phyloP scores from a whole-genome alignment of 495 filamentous ascomycete genomes.

The Aspergillus heteromorphus region DNA sequence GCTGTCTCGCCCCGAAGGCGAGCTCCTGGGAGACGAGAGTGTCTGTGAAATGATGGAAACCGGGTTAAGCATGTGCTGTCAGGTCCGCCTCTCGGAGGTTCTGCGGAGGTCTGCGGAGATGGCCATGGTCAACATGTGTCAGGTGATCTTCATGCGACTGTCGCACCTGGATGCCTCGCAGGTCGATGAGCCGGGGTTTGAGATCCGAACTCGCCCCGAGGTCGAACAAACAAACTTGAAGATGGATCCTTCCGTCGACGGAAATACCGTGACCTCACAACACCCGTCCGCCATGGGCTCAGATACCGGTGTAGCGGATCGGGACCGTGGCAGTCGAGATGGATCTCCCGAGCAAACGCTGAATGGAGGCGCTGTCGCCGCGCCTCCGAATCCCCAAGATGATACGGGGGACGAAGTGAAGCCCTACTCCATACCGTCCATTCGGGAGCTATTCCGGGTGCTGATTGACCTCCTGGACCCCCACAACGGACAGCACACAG shows the following conservation, averaged over 20 bases:
- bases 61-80: conserved; percentile 94
- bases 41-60: conserved; percentile 99
- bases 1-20: conserved; percentile 86
- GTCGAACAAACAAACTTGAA: conserved; percentile 52
- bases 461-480: conserved; percentile 93
- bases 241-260: conserved; percentile 86
- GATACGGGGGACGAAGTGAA: conserved; percentile 53
- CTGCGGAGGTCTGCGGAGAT: conserved; percentile 89
- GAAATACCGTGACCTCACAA: conserved; percentile 51
- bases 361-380: conserved; percentile 42
- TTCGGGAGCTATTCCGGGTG: conserved; percentile 88
- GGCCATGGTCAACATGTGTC: conserved; percentile 97
- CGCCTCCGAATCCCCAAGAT: conserved; percentile 36
- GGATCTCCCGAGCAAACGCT: conserved; percentile 29
- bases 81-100: conserved; percentile 84
- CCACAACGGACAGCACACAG: conserved; percentile 84
- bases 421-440: conserved; percentile 90
- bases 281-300: conserved; percentile 40
- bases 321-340: conserved; percentile 32
- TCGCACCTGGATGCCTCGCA: conserved; percentile 76
- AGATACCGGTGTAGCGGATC: conserved; percentile 33
- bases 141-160: conserved; percentile 89
- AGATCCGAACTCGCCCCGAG: conserved; percentile 51
- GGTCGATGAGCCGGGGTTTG: conserved; percentile 53
- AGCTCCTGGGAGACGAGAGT: conserved; percentile 89